phyloP scores from a whole-genome alignment of 108 stramenopile genomes.

The Cyclotella atomus region DNA sequence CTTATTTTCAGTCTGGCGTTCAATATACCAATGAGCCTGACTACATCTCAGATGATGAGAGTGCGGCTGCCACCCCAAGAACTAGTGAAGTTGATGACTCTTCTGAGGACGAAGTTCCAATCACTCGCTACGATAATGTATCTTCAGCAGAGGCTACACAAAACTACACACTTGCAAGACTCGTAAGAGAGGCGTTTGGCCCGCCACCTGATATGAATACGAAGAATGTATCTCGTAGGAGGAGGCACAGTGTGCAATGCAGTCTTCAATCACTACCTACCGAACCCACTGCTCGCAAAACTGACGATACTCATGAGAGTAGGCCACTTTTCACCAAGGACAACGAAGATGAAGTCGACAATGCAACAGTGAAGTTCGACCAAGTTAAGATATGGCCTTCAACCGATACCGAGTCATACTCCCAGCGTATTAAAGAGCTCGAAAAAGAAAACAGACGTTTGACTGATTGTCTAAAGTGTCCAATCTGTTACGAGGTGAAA shows the following conservation, averaged over 20 bases:
- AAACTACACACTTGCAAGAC: neutral
- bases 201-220: neutral
- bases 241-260: neutral
- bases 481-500: neutral
- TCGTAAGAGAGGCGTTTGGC: neutral
- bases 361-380: neutral
- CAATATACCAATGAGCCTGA: neutral
- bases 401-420: neutral
- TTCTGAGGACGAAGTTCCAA: neutral
- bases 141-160: neutral
- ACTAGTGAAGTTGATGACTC: neutral
- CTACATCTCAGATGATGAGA: neutral
- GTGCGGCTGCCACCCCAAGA: neutral
- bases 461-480: neutral
- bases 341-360: neutral
- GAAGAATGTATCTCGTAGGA: neutral
- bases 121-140: neutral
- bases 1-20: neutral
- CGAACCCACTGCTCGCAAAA: neutral
- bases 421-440: neutral
- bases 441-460: neutral
- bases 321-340: too few species aligned
- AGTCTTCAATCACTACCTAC: neutral
- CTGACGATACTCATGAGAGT: too few species aligned
- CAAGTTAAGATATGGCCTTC: neutral